Percentiles rank a stretch among this genome's conserved stretches.
phyloP scores from a whole-genome alignment of 1,139 yeast genomes.

The Debaryomyces robertsiae region DNA sequence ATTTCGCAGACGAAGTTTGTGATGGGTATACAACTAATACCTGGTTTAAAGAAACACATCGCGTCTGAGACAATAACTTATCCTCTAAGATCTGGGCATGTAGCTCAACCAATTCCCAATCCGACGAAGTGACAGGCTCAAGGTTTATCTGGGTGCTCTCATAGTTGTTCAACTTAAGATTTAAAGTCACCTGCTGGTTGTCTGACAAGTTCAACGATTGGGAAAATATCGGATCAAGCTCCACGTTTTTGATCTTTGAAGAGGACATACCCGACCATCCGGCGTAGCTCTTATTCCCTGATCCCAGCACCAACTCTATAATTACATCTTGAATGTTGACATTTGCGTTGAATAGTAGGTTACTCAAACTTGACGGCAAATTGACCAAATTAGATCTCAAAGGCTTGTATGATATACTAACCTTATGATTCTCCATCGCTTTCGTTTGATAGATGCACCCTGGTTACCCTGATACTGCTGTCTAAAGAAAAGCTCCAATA shows the following conservation, averaged over 20 bases:
- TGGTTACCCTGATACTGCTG: too few relatives aligned
- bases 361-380: conserved; percentile 55
- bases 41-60: conserved; percentile 69
- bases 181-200: conserved; percentile 40
- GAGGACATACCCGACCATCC: conserved; percentile 83
- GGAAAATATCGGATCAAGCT: conserved; percentile 44
- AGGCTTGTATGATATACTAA: conserved; percentile 31
- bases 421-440: conserved; percentile 43
- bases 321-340: conserved; percentile 64
- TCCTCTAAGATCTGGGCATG: conserved; percentile 80
- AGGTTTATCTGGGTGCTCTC: conserved; percentile 65
- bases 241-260: conserved; percentile 31
- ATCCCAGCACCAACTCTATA: conserved; percentile 41
- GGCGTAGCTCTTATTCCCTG: conserved; percentile 43
- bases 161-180: conserved; percentile 48
- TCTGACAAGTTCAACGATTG: conserved; percentile 54
- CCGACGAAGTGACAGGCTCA: conserved; percentile 76
- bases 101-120: conserved; percentile 90
- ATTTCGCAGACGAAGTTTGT: conserved; percentile 61
- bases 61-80: conserved; percentile 72
- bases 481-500: neutral
- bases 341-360: conserved; percentile 53
- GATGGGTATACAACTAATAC: conserved; percentile 73
- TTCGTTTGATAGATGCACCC: too few relatives aligned
- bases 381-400: conserved; percentile 59